These are phyloP conservation scores for Pythium periplocum DNA, from an alignment of 352 stramenopile genomes.

Conservation along the genomic window DNA sequence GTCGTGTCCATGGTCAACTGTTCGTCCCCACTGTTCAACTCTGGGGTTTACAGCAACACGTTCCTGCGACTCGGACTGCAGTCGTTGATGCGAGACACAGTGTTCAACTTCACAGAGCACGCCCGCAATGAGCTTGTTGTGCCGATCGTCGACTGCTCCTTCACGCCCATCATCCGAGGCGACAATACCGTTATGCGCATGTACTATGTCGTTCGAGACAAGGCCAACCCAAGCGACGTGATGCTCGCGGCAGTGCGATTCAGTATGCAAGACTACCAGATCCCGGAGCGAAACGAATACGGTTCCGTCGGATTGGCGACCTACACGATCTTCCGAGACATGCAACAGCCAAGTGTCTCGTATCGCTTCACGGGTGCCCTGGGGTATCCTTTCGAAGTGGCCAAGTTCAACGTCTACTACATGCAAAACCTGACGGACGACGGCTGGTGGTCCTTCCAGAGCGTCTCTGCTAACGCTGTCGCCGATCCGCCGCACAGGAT, in stretches of 20 bases:
- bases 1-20: constrained; percentile 14
- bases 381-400: constrained; percentile 21
- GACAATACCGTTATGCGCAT: constrained; percentile 24
- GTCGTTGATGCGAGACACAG: constrained; percentile 11
- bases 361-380: constrained; percentile 10
- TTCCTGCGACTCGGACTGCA: constrained; percentile 17
- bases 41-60: constrained; percentile 17
- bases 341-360: constrained; percentile 8
- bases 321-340: constrained; percentile 6
- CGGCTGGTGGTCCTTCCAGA: constrained; percentile 11
- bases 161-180: constrained; percentile 15
- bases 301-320: constrained; percentile 4
- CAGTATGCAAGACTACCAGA: constrained; percentile 17
- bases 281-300: constrained; percentile 10
- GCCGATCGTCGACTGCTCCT: constrained; percentile 40
- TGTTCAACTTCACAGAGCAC: constrained; percentile 33
- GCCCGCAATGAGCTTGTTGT: constrained; percentile 23
- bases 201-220: constrained; percentile 35
- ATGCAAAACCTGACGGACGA: not conserved
- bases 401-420: constrained; percentile 6
- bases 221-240: constrained; percentile 9
- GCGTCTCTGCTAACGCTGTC: not conserved
- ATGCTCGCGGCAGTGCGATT: constrained; percentile 12
- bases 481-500: constrained; percentile 14
- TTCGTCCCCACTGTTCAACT: constrained; percentile 6